A percentile compares a stretch with the other conserved stretches of the same genome.
Evolutionary conservation across 768 basidiomycete species (phyloP).

Genomic region (Kondoa subrosea): DNA sequence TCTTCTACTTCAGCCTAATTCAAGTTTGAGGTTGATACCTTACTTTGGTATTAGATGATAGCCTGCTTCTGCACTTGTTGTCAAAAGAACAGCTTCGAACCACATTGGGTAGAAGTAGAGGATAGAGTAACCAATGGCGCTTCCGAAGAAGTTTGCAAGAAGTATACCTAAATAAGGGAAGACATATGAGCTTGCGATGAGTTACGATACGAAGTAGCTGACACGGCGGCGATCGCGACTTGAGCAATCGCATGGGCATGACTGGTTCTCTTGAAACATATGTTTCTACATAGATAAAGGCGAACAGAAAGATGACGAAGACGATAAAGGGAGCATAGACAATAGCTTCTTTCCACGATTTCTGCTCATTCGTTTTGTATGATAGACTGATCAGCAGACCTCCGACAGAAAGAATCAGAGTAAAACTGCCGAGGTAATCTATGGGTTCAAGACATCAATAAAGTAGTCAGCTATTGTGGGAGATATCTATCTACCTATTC

Average conservation of each 20-base stretch:
- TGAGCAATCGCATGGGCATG: constrained; percentile 64
- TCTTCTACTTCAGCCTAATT: constrained; percentile 52
- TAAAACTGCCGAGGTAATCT: constrained; percentile 67
- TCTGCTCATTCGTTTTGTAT: constrained; percentile 37
- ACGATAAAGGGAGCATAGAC: constrained; percentile 48
- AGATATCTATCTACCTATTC: no score
- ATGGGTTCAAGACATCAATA: no score
- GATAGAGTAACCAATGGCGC: constrained; percentile 15
- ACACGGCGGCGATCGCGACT: constrained; percentile 11
- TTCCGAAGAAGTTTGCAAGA: constrained; percentile 49
- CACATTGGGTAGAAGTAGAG: constrained; percentile 46
- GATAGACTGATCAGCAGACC: constrained; percentile 30
- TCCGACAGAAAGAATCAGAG: constrained; percentile 43
- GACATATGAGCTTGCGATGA: constrained; percentile 47
- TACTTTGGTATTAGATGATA: constrained; percentile 6
- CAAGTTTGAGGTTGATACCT: not conserved
- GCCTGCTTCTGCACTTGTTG: constrained; percentile 54
- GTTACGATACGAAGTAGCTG: not conserved
- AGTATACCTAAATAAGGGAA: constrained; percentile 55
- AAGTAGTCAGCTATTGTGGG: no score
- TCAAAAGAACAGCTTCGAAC: constrained; percentile 62
- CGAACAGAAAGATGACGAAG: constrained; percentile 41
- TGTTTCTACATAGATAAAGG: constrained; percentile 65
- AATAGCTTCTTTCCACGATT: constrained; percentile 51
- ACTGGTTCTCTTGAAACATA: constrained; percentile 66